Base-by-base conservation (phyloP, 1,284 basidiomycete species). In the Fomes fomentarius region DNA sequence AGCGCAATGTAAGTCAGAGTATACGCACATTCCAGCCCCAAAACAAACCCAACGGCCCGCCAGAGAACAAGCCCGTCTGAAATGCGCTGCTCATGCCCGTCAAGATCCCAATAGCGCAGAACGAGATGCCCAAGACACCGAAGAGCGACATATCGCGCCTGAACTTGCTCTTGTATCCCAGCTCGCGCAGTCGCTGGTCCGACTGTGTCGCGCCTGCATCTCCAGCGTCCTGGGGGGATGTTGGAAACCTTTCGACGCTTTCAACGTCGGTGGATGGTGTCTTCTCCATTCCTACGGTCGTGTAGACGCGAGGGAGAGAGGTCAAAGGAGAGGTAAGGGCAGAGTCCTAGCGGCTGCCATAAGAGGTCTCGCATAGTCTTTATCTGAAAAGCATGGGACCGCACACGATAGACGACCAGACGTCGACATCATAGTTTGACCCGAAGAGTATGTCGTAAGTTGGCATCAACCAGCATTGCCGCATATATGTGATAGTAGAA, bases 11-110 rank as follows among this genome's bases (percentile, higher is more conserved):
- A 52, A 31, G 8, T 51, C 22, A 51, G 30, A 17, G 19, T 22
- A 24, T 26, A 70, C 77, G 57, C 59, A 83, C 82, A 64, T 84
- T 84, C 83, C 82, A 84, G n/a, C 81, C 83, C 82, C 81, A 84
- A 63, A 84, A 84, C 56, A 83, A 64, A 1, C 82, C 81, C 30
- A 84, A 65, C 3, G 83, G 83, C 2, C 83, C 83, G 3, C 83
- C 82, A 30, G 80, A 81, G 65, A 84, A 81, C 30, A 82, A 66
- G 0, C 82, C 81, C 0, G 82, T 83, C 63, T 84, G 82, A 58
- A 83, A 83, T 1, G 70, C 67, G 40, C 68, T 81, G 47, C 79
- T 80, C 81, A 82, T 84, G 25, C 83, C 82, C 4, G 81, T 83
- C 15, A 84, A 70, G 58, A 84, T 82, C 1, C 82, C 80, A 30